Conservation (phyloP, 2,329 filamentous ascomycete genomes). For the Calonectria montana region DNA sequence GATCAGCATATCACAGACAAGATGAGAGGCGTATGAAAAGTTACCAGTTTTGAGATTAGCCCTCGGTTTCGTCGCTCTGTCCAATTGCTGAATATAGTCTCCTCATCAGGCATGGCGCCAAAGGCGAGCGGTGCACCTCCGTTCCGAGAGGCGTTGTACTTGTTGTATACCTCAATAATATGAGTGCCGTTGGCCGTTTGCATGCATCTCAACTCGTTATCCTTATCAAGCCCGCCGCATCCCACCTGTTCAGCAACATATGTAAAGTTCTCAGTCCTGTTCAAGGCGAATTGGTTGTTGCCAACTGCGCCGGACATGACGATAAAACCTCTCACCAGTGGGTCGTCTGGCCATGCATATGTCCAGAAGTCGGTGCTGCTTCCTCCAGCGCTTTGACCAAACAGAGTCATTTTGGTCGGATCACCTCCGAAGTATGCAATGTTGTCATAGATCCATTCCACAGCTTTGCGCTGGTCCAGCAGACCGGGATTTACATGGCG, state of each 20-base stretch:
- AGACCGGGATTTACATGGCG: conserved; percentile 9
- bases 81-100: conserved; percentile 15
- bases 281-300: conserved; percentile 8
- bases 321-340: conserved; percentile 7
- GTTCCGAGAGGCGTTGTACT: conserved; percentile 13
- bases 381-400: conserved; percentile 14
- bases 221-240: conserved; percentile 4
- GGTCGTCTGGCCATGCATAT: conserved; percentile 12
- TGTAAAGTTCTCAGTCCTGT: conserved; percentile 7
- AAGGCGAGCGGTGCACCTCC: neutral
- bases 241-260: conserved; percentile 18
- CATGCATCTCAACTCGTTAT: conserved; percentile 14
- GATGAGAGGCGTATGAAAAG: neutral
- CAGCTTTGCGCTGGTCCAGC: conserved; percentile 12
- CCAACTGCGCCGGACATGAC: conserved; percentile 15
- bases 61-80: conserved; percentile 1
- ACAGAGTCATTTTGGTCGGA: conserved; percentile 1
- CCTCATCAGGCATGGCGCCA: conserved; percentile 10
- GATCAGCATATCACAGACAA: neutral
- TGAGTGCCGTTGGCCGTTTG: neutral
- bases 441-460: conserved; percentile 19
- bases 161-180: conserved; percentile 12
- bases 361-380: conserved; percentile 15
- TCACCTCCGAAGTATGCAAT: conserved; percentile 17
- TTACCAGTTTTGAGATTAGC: conserved; percentile 1